Evolutionary conservation across 2,329 filamentous ascomycete species (phyloP), one percentile per base, ranked within the genome.

Genomic region (Pyrenophora graminea): DNA sequence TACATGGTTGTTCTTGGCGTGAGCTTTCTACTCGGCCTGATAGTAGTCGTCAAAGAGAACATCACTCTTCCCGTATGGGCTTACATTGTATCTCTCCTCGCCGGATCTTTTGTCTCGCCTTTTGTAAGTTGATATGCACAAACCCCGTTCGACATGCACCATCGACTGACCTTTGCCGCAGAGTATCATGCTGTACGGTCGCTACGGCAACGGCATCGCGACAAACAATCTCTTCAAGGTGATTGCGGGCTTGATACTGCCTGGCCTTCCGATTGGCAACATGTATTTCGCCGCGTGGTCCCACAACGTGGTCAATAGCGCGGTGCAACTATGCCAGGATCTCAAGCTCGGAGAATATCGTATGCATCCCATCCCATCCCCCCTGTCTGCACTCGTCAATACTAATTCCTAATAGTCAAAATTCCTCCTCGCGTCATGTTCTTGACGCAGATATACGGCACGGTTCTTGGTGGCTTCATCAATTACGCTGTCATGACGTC

Each of bases 401-500:
- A 30, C 25, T 30, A 2, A 30, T 9, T 10, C 25, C 8, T 8
- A 2, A 30, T 8, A 30, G 25, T 59, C 30, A 59, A 59, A 23
- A 56, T 59, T 7, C 56, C 56, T 21, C 53, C 53, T 8, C 53
- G 56, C 8, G 50, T 56, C 41, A 59, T 59, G 56, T 59, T 59
- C 33, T 8, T 59, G 39, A 54, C 53, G 2, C 56, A 59, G 9
- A 50, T 56, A 3, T 59, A 59, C 33, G 56, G 56, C 15, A 59
- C 53, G 8, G 38, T 59, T 3, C 50, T 59, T 25, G 56, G 56
- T 36, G 53, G 53, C 2, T 56, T 56, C 42, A 56, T 59, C 39
- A 59, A 59, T 39, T 59, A 59, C 32, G 56, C 53, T 3, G 50
- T 59, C 21, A 59, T 59, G 56, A 52, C 47, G 17, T 59, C 53